Base-by-base conservation (phyloP, 129 eudicot genomes). In the Arctium minus region DNA sequence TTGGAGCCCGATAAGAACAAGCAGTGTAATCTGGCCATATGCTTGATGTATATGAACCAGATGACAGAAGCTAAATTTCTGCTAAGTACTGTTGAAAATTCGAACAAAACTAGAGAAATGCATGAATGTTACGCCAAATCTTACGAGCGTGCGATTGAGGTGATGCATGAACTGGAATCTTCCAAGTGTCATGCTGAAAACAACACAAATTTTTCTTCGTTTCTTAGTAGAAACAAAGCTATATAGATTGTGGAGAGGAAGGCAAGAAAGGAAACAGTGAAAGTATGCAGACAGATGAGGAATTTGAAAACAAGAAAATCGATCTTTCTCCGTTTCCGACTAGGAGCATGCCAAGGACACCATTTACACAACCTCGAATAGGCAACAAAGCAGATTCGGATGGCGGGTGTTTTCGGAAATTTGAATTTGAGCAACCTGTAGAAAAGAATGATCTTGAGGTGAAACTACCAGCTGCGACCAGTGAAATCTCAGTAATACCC, bases 1-100 rank as follows among this genome's bases (percentile, higher is more conserved):
- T 70, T 90, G 81, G 97, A 91, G 81, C 80, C 89, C 22, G 98
- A 94, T 70, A 94, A 86, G 92, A 94, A 91, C 87, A 94, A 88
- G 86, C 93, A 88, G 75, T 91, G 94, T 86, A 94, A 94, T 86
- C 80, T 94, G 33, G 98, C 98, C 12, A 78, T 91, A 53, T 90
- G 97, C 80, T 86, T 94, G 89, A 90, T 94, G 89, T 86, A 89
- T 80, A 84, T 48, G 36, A 46, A 79, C 44, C 35, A 75, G 31
- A 79, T 94, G 76, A 72, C 81, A 27, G 98, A 94, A 86, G 98
- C 97, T 30, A 91, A 78, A 48, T 79, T 90, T 75, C 92, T 94
- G 79, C 92, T 94, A 39, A 89, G 83, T 62, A 46, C 72, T 8
- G 85, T 87, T 40, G 78, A 44, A 70, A 78, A 73, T 70, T 78